Evolutionary conservation across 2,329 filamentous ascomycete species (phyloP), one percentile per base, ranked within the genome.

Genomic region (Elsinoe perseae): DNA sequence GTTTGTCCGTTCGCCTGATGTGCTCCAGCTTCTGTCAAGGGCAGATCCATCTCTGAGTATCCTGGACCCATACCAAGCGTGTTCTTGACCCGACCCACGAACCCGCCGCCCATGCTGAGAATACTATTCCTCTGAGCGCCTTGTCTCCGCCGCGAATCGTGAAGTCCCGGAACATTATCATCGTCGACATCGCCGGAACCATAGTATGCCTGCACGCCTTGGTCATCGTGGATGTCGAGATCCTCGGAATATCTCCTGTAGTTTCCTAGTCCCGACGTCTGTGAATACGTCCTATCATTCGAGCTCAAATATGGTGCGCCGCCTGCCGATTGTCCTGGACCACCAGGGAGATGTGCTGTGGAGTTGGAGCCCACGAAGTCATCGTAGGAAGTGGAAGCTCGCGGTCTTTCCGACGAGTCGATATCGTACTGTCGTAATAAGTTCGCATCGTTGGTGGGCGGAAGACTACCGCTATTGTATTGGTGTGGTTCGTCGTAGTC

Each of bases 31-130:
- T 97, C 89, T 4, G 92, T 97, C 71, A 98, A 77, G 12, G 93
- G 93, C 56, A 98, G 77, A 69, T 98, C 92, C 93, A 98, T 98
- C 73, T 97, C 93, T 30, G 92, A 96, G 72, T 98, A 97, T 61
- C 87, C 80, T 20, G 80, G 78, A 8, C 83, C 86, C 84, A 95
- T 90, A 54, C 93, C 92, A 59, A 98, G 75, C 78, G 87, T 89
- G 69, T 87, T 91, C 76, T 95, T 97, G 40, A 92, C 86, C 66
- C 81, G 85, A 43, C 91, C 93, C 66, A 96, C 76, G 59, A 97
- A 75, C 16, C 92, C 91, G 59, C 92, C 91, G 59, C 92, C 91
- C 66, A 97, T 73, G 63, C 85, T 83, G 65, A 97, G 73, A 54
- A 96, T 87, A 71, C 91, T 97, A 69, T 95, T 96, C 64, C 93